phyloP scores from a whole-genome alignment of 192 early-diverging fungal genomes.

The Geranomyces michiganensis region DNA sequence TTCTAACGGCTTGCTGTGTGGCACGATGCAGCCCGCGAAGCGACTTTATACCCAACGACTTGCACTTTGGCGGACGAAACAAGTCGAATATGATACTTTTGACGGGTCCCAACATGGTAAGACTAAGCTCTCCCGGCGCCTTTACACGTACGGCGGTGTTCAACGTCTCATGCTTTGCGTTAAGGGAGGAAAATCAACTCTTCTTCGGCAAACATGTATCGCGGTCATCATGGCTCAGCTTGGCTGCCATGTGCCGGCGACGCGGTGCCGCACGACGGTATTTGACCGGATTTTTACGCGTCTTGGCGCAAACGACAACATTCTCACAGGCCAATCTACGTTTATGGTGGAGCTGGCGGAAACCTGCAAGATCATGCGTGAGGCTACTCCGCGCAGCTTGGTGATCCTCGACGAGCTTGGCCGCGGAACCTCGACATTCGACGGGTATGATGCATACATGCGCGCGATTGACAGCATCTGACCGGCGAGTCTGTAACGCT shows the following conservation, averaged over 20 bases:
- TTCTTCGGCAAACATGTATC: slow-evolving; percentile 66
- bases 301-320: slow-evolving; percentile 97
- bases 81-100: slow-evolving; percentile 82
- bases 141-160: no score
- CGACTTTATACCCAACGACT: slow-evolving; percentile 97
- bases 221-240: slow-evolving; percentile 96
- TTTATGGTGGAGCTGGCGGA: slow-evolving; percentile 96
- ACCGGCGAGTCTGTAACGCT: neutral
- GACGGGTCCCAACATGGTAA: slow-evolving; percentile 96
- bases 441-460: slow-evolving; percentile 63
- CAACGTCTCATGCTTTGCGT: slow-evolving; percentile 22
- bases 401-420: slow-evolving; percentile 98
- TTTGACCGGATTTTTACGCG: slow-evolving; percentile 97
- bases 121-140: neutral
- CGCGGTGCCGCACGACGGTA: slow-evolving; percentile 67
- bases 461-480: neutral
- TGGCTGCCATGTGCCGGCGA: slow-evolving; percentile 92
- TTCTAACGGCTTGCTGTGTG: neutral
- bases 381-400: slow-evolving; percentile 87
- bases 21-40: neutral
- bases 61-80: slow-evolving; percentile 66
- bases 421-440: slow-evolving; percentile 94
- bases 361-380: slow-evolving; percentile 86
- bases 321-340: slow-evolving; percentile 91
- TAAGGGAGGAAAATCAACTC: no score